Evolutionary conservation across 768 basidiomycete genomes (phyloP).

Genomic region (Leccinum olivaceopallidum): DNA sequence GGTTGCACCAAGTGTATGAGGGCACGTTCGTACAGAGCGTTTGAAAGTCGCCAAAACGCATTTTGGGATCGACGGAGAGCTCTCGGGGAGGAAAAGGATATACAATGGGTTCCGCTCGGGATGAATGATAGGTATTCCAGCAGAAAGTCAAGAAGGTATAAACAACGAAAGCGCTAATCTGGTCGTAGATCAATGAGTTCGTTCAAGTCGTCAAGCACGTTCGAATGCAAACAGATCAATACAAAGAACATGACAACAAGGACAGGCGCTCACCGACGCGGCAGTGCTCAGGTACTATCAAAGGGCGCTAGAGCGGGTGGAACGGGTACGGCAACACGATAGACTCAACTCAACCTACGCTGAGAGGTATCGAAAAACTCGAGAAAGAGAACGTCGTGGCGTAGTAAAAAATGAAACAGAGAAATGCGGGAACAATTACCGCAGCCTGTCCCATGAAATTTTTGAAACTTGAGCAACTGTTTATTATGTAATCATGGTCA

Average conservation of each 20-base stretch:
- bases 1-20: conserved; percentile 91
- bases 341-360: not conserved
- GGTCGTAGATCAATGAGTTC: conserved; percentile 18
- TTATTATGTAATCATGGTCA: conserved; percentile 11
- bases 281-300: not conserved
- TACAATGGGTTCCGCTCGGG: conserved; percentile 6
- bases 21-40: conserved; percentile 67
- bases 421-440: not conserved
- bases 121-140: conserved; percentile 14
- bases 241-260: conserved; percentile 27
- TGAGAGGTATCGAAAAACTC: not conserved
- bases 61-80: conserved; percentile 19
- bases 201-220: conserved; percentile 30
- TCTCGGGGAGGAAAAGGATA: not conserved
- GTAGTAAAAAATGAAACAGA: not conserved
- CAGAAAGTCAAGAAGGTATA: conserved; percentile 22
- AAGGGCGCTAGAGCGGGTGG: not conserved
- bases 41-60: conserved; percentile 76
- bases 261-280: conserved; percentile 21
- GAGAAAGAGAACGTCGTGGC: not conserved
- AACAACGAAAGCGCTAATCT: conserved; percentile 18
- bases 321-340: not conserved
- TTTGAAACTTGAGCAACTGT: not conserved
- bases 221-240: conserved; percentile 33
- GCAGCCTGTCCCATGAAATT: not conserved